These are phyloP conservation scores for Kazachstania africana DNA, from an alignment of 805 yeast species.

Conservation along the genomic window DNA sequence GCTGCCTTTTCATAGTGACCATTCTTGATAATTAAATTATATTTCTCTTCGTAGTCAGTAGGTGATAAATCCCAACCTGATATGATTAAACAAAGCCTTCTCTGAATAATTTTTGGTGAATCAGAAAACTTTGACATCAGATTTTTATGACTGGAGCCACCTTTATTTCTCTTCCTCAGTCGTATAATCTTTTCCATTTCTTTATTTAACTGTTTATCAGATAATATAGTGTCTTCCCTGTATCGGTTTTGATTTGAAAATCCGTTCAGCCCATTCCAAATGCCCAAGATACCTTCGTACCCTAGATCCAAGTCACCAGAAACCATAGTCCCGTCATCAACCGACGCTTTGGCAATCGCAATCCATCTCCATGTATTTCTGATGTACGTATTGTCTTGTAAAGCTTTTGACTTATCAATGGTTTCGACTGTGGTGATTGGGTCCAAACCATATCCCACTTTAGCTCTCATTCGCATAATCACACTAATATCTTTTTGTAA, in stretches of 20 bases:
- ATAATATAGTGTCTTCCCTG: conserved; percentile 17
- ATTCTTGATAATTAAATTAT: conserved; percentile 39
- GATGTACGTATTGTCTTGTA: conserved; percentile 43
- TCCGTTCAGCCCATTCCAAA: conserved; percentile 70
- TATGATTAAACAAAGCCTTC: conserved; percentile 69
- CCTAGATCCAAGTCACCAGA: conserved; percentile 68
- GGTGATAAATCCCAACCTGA: conserved; percentile 85
- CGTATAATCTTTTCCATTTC: conserved; percentile 30
- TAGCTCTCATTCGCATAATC: conserved; percentile 60
- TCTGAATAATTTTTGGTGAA: conserved; percentile 39
- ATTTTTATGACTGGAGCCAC: conserved; percentile 12
- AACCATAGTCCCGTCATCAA: conserved; percentile 53
- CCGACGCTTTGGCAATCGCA: conserved; percentile 53
- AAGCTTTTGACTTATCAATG: conserved; percentile 38
- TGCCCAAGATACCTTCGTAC: conserved; percentile 76
- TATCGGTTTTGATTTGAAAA: conserved; percentile 39
- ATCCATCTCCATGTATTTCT: conserved; percentile 91
- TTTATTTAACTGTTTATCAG: conserved; percentile 24
- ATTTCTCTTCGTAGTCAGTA: conserved; percentile 60
- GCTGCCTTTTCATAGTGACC: conserved; percentile 84
- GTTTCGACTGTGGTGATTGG: conserved; percentile 52
- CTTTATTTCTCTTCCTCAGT: conserved; percentile 26
- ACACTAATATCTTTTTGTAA: conserved; percentile 64
- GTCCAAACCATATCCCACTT: conserved; percentile 59
- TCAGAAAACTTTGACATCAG: conserved; percentile 13